These are phyloP conservation scores for Panus rudis DNA, from an alignment of 768 basidiomycete species.

Conservation along the genomic window DNA sequence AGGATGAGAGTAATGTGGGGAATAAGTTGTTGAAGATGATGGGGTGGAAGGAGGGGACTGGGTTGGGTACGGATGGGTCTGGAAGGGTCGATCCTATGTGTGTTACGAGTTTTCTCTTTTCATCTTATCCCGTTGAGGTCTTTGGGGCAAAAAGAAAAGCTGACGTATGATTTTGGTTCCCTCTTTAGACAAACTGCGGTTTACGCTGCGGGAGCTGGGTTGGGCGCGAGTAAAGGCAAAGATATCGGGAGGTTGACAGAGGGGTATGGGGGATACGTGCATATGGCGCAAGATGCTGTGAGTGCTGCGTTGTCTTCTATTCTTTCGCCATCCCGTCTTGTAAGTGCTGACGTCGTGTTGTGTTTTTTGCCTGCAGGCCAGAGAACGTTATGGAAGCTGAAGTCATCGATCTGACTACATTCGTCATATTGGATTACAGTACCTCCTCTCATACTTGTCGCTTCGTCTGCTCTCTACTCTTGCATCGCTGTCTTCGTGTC, in stretches of 20 bases:
- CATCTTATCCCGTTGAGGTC: background rate
- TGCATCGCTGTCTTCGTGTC: too few relatives aligned
- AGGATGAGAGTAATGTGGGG: constrained; percentile 83
- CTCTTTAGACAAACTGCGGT: constrained; percentile 68
- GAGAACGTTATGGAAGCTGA: constrained; percentile 13
- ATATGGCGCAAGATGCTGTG: constrained; percentile 23
- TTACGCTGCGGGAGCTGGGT: constrained; percentile 80
- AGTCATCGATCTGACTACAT: too few relatives aligned
- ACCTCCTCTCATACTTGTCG: too few relatives aligned
- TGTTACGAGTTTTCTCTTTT: constrained; percentile 24
- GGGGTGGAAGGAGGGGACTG: constrained; percentile 93
- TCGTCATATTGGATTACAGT: too few relatives aligned
- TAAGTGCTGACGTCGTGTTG: constrained; percentile 1
- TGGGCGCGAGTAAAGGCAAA: constrained; percentile 90
- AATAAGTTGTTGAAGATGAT: constrained; percentile 95
- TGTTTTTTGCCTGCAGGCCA: constrained; percentile 7
- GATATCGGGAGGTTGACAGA: constrained; percentile 43
- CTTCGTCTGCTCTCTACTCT: too few relatives aligned
- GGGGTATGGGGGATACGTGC: constrained; percentile 22
- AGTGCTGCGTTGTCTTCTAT: constrained; percentile 6
- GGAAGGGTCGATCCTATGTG: constrained; percentile 87
- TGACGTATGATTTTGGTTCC: constrained; percentile 7
- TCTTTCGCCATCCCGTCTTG: too few relatives aligned
- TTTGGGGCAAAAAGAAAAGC: too few relatives aligned
- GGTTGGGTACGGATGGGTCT: constrained; percentile 75